Evolutionary conservation across 495 filamentous ascomycete genomes (phyloP), one percentile per base, ranked within the genome.

Genomic region (Hamigera avellanea): DNA sequence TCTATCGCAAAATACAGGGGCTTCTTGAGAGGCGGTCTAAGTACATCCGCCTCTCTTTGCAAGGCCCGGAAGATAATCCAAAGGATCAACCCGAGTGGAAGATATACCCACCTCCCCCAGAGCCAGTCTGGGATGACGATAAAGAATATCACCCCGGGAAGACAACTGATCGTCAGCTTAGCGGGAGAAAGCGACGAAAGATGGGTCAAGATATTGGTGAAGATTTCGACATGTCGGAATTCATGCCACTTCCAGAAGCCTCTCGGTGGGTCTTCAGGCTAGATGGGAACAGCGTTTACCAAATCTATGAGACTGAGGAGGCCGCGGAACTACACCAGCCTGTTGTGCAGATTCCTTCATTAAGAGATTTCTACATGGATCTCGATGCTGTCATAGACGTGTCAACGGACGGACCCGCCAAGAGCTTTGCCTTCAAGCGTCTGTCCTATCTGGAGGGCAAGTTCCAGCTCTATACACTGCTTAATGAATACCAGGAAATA

Each of bases 401-500:
- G 7, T 94, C 89, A 0, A 89, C 86, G 3, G 88, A 98, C 55
- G 91, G 91, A 0, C 93, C 91, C 1, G 87, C 80, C 54, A 98
- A 98, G 60, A 94, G 86, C 50, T 95, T 95, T 59, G 87, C 93
- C 2, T 98, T 88, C 54, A 79, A 86, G 32, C 79, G 93, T 9
- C 69, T 98, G 23, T 88, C 95, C 41, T 96, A 96, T 53, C 63
- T 98, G 3, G 91, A 96, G 57, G 86, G 86, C 37, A 95, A 93
- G 50, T 96, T 93, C 62, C 93, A 95, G 52, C 70, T 98, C 8
- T 93, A 98, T 49, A 70, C 76, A 9, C 70, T 98, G 2, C 61
- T 95, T 40, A 95, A 96, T 57, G 89, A 94, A 48, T 94, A 96
- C 46, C 86, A 96, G 57, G 91, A 98, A 57, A 87, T 91, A 43